Base-by-base conservation (phyloP, 768 basidiomycete genomes). In the Arthromyces matolae region DNA sequence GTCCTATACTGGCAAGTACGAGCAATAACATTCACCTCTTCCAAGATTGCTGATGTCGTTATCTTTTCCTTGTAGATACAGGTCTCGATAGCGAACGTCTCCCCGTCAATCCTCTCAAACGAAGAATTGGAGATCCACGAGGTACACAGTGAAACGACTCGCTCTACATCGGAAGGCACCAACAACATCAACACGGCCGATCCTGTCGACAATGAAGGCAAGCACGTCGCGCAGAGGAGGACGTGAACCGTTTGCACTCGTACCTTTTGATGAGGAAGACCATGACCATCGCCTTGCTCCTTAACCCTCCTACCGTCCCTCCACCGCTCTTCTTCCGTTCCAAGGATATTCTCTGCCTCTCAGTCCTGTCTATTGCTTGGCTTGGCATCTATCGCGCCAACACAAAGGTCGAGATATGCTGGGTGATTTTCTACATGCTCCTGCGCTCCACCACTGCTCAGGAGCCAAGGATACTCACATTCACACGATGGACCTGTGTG, bases 71-170 rank as follows among this genome's bases (percentile, higher is more conserved):
- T n/a, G n/a, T n/a, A 24, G 9, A 38, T 4, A 16, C 32, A 69
- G 67, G 60, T 65, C 22, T 62, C 65, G 12, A 31, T 29, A 44
- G 45, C 45, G 57, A 52, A 39, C 41, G 4, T 24, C 51, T 52
- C 47, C 42, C 38, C 42, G 49, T 12, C 42, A 54, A 34, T 46
- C 37, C 50, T n/a, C 51, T 33, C 46, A 0, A 60, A 68, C 4
- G 43, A 57, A 2, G 31, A 52, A 1, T 71, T 74, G 47, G 85
- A 87, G 59, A 79, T 78, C 35, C 73, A 77, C 16, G 59, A 52
- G 47, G 62, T 68, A n/a, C 47, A 48, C 44, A 60, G 53, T 33
- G 50, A 54, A 16, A n/a, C n/a, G n/a, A n/a, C n/a, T n/a, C n/a
- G 16, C 10, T 3, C 29, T 3, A 5, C 23, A 7, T 16, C 22